Base-by-base conservation (phyloP, 441 rosid genomes). In the Erysimum cheiri region DNA sequence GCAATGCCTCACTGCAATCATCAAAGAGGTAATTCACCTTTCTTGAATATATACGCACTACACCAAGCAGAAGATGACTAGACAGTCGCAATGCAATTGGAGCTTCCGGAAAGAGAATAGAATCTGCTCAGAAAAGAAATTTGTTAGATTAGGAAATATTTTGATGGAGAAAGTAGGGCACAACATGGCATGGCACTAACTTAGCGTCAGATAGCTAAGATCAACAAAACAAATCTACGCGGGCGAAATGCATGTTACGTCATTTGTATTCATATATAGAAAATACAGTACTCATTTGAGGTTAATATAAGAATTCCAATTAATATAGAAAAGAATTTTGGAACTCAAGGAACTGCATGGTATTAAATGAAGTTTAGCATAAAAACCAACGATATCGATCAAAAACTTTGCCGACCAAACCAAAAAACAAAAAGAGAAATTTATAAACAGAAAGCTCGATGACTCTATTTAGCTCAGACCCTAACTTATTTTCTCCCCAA, bases 11-110 rank as follows among this genome's bases (percentile, higher is more conserved):
- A 56, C 98, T 96, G 87, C 99, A 96, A 80, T 96, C 99, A 81
- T 96, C 99, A n/a, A 96, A 96, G 74, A 96, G 99, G 85, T 96
- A 96, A 85, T 82, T 87, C 75, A 96, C 99, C 91, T 96, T 96
- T 78, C 91, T 86, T 75, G 96, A 89, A 73, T 96, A 96, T 80
- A 96, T 96, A 83, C 98, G 92, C 82, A 96, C 99, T 73, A 96
- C 99, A 59, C 99, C 99, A 65, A 96, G 97, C 80, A 96, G 82
- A 67, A 96, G 97, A 88, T 96, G 99, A 75, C 99, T 96, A 56
- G 99, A 96, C 74, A 96, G 69, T 73, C 99, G 84, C 48, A 96
- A 87, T 22, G 99, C 99, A 70, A 96, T 96, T 1, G 99, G 99
- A 37, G 85, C 92, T 22, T 96, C 99, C 33, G 99, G 99, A 83